Evolutionary conservation across 139 green algal genomes (phyloP), one percentile per base, ranked within the genome.

Genomic region (Nannochloris sp.): DNA sequence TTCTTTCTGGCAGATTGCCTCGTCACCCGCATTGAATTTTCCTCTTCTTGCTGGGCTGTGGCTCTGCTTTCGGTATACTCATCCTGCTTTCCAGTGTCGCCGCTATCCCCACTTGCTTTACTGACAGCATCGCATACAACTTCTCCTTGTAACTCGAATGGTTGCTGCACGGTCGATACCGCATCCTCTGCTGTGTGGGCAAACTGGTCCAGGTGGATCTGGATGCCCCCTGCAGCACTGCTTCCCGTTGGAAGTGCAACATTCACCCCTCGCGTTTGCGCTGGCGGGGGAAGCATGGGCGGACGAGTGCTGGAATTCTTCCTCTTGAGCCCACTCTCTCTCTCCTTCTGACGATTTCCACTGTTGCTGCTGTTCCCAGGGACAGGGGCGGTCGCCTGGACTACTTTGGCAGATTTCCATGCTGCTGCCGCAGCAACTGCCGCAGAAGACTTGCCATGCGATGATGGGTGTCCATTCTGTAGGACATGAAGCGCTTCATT

Each of bases 81-180:
- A 58, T 34, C 50, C 12, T 34, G 18, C 18, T 54, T 54, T 21
- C 48, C 48, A 54, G 18, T 34, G 7, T 58, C 50, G 10, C 12
- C 50, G 14, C 25, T 23, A 18, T 49, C 57, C 23, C 23, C 21
- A 51, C 57, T 64, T 10, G 57, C 57, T 25, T 64, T 64, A 25
- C 57, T 64, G 21, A 64, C 57, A 29, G 57, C 57, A 64, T 64
- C 57, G 23, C 57, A 64, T 31, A 31, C 57, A 56, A 64, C 23
- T 23, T 64, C 57, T 3, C 23, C 57, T 57, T 18, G 19, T 19
- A 31, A 0, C 4, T 21, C 57, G 11, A 57, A 23, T 5, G 19
- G 19, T 27, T 64, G 57, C 21, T 64, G 19, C 8, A 64, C 57
- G 0, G 23, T 64, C 1, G 57, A 64, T 16, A 64, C 57, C 6